A percentile compares a stretch with the other conserved stretches of the same genome.
These are phyloP conservation scores for Globisporangium middletonii DNA, from an alignment of 352 stramenopile genomes.

Conservation along the genomic window DNA sequence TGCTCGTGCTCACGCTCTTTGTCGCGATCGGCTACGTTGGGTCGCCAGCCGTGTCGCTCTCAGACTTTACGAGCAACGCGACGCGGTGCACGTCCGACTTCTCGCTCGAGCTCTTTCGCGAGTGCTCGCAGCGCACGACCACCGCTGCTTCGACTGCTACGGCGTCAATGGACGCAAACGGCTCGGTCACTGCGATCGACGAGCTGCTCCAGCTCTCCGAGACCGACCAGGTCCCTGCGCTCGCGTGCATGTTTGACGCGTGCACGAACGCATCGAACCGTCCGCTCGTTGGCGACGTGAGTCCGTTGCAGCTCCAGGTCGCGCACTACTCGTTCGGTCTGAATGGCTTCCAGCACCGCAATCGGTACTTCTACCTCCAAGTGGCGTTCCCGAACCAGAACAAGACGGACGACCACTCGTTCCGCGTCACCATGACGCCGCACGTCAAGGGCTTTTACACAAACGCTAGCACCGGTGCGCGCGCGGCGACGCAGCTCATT, in stretches of 20 bases:
- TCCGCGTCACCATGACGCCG: constrained; percentile 47
- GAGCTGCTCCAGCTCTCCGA: constrained; percentile 27
- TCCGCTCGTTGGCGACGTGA: constrained; percentile 19
- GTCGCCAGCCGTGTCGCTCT: constrained; percentile 29
- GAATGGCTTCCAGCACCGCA: constrained; percentile 41
- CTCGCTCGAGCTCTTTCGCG: constrained; percentile 23
- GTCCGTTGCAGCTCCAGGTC: constrained; percentile 26
- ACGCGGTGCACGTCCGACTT: constrained; percentile 55
- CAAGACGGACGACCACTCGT: constrained; percentile 22
- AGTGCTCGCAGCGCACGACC: constrained; percentile 21
- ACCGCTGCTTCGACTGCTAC: constrained; percentile 1
- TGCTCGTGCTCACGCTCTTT: constrained; percentile 35
- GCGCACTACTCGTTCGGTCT: constrained; percentile 52
- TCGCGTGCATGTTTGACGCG: constrained; percentile 48
- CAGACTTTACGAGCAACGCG: constrained; percentile 43
- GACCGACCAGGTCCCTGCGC: constrained; percentile 22
- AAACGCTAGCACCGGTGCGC: constrained; percentile 23
- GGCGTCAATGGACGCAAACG: constrained; percentile 5
- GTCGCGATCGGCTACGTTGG: constrained; percentile 36
- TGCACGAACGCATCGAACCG: constrained; percentile 41
- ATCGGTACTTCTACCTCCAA: constrained; percentile 60
- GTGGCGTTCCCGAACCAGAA: constrained; percentile 41
- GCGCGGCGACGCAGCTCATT: constrained; percentile 33
- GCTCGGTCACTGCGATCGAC: constrained; percentile 30
- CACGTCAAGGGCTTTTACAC: constrained; percentile 44